Percentiles rank a stretch among this genome's conserved stretches.
Conservation (phyloP, 2,329 filamentous ascomycete species). For the Curvularia eragrostidis region DNA sequence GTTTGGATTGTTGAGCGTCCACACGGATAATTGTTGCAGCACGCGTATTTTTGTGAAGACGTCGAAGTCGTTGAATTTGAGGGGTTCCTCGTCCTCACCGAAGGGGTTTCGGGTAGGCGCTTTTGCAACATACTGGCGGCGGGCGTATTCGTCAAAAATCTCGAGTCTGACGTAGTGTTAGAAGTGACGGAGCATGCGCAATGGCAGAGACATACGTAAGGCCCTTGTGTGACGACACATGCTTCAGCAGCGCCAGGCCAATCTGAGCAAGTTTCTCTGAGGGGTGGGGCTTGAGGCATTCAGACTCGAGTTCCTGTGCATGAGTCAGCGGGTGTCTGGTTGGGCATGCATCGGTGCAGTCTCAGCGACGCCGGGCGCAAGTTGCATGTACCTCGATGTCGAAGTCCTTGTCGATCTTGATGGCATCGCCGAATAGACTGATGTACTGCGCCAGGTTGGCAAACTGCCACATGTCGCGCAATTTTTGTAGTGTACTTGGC, state of each 20-base stretch:
- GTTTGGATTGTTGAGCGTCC: constrained; percentile 87
- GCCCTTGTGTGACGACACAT: constrained; percentile 90
- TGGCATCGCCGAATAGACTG: constrained; percentile 82
- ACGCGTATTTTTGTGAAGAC: constrained; percentile 81
- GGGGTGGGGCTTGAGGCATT: constrained; percentile 78
- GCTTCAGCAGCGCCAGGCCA: constrained; percentile 86
- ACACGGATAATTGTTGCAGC: constrained; percentile 86
- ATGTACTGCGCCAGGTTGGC: constrained; percentile 94
- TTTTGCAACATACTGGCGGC: constrained; percentile 86
- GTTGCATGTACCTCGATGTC: constrained; percentile 77
- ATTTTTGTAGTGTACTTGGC: constrained; percentile 62
- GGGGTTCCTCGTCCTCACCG: constrained; percentile 74
- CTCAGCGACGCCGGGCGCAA: constrained; percentile 29
- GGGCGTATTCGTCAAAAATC: constrained; percentile 91
- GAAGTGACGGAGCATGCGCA: constrained; percentile 4
- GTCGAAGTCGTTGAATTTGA: constrained; percentile 81
- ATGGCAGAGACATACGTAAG: constrained; percentile 71
- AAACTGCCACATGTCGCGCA: constrained; percentile 96
- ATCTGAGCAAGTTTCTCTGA: constrained; percentile 80
- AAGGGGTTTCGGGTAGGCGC: constrained; percentile 83
- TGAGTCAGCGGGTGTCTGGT: constrained; percentile 36
- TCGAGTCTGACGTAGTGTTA: constrained; percentile 66
- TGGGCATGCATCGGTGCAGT: constrained; percentile 19
- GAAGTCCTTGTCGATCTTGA: constrained; percentile 88
- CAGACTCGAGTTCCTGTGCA: constrained; percentile 80